These are phyloP conservation scores for Alternaria burnsii DNA, from an alignment of 2,329 filamentous ascomycete genomes.

Conservation along the genomic window DNA sequence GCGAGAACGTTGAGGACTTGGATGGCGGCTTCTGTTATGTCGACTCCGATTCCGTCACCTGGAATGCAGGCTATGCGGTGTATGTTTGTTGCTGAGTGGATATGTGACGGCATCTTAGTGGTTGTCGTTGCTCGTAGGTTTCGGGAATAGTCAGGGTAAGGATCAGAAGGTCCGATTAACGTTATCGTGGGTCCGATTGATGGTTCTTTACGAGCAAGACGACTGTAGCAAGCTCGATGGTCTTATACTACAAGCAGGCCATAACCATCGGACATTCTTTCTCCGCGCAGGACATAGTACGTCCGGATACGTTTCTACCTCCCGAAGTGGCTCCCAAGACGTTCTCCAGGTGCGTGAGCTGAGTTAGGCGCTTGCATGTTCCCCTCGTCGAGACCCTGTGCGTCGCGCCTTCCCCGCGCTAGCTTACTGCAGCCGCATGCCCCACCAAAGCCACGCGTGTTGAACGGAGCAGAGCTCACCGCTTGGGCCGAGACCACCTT, in stretches of 20 bases:
- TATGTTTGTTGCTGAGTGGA: constrained; percentile 38
- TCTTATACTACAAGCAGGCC: neutral
- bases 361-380: neutral
- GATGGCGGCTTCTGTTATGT: constrained; percentile 41
- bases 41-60: constrained; percentile 45
- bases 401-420: constrained; percentile 31
- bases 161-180: neutral
- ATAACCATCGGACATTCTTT: neutral
- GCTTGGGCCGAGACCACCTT: constrained; percentile 23
- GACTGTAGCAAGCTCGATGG: neutral
- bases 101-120: constrained; percentile 35
- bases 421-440: constrained; percentile 20
- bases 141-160: neutral
- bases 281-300: neutral
- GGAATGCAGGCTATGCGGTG: constrained; percentile 45
- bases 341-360: neutral
- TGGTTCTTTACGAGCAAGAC: neutral
- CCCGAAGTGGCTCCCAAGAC: constrained; percentile 3
- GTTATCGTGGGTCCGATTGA: neutral
- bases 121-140: neutral
- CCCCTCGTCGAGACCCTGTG: constrained; percentile 24
- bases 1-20: constrained; percentile 54
- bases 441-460: constrained; percentile 23
- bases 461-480: constrained; percentile 26
- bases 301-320: neutral